Conservation (phyloP, 768 basidiomycete species). For the Cubamyces lactineus region DNA sequence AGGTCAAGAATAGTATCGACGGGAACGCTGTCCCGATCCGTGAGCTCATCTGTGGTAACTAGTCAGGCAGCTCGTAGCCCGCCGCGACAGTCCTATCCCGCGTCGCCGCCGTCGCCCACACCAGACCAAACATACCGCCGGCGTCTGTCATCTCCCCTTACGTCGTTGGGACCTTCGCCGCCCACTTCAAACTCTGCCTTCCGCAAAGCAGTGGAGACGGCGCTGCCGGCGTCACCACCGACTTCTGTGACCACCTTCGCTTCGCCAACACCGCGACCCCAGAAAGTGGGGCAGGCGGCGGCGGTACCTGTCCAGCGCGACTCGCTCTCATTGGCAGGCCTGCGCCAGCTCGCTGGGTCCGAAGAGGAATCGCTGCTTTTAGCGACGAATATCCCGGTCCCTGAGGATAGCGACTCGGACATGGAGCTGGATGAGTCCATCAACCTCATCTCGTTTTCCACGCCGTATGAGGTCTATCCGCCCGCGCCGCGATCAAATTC, state of each 20-base stretch:
- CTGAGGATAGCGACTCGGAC: slow-evolving; percentile 73
- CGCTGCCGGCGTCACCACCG: slow-evolving; percentile 38
- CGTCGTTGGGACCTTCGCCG: slow-evolving; percentile 26
- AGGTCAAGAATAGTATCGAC: slow-evolving; percentile 28
- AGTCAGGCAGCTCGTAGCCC: slow-evolving; percentile 16
- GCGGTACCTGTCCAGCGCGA: slow-evolving; percentile 46
- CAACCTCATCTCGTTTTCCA: slow-evolving; percentile 74
- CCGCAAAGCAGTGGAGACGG: slow-evolving; percentile 38
- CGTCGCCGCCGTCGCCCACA: slow-evolving; percentile 32
- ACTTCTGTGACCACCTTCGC: slow-evolving; percentile 20
- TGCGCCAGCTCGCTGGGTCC: slow-evolving; percentile 40
- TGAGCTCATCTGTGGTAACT: slow-evolving; percentile 25
- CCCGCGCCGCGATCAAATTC: slow-evolving; percentile 43
- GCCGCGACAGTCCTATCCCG: slow-evolving; percentile 19
- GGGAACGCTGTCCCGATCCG: slow-evolving; percentile 29
- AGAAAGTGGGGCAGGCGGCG: slow-evolving; percentile 18
- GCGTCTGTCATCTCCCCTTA: slow-evolving; percentile 30
- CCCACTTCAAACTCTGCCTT: slow-evolving; percentile 34
- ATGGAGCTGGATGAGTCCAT: slow-evolving; percentile 46
- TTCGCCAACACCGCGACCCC: slow-evolving; percentile 27
- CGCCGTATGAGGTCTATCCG: slow-evolving; percentile 58
- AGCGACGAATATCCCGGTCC: slow-evolving; percentile 75
- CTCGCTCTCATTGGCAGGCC: slow-evolving; percentile 43
- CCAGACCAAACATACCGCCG: slow-evolving; percentile 31
- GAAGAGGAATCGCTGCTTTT: slow-evolving; percentile 68